Evolutionary conservation across 1,284 basidiomycete genomes (phyloP), one percentile per base, ranked within the genome.

Genomic region (Pascua sp.): DNA sequence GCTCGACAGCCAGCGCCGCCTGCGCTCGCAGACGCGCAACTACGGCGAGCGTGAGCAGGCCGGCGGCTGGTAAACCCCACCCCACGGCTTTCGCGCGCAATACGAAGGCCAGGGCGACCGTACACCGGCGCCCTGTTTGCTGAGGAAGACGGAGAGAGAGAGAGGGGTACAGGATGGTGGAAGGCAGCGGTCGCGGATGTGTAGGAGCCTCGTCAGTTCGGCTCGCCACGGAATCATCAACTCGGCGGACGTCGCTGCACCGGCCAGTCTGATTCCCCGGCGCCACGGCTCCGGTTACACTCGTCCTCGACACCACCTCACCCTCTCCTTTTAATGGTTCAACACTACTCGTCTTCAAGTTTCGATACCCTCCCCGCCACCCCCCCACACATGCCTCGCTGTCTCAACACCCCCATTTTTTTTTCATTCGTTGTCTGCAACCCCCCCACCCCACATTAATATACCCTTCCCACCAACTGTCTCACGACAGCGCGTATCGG

Each of bases 21-120:
- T 76, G n/a, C 64, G 73, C 51, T 72, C 70, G 58, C 67, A 69
- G 65, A 76, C 73, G 40, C 69, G 72, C 55, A 69, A 67, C 62
- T 54, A 37, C 47, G 61, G 62, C 38, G 51, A 56, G 9, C 58
- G 68, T 42, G 68, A 73, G 53, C 60, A 64, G 53, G 61, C 57
- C 13, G 52, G 52, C 15, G 58, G 50, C 37, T 71, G 66, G 67
- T 67, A 64, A 64, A 46, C 41, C 40, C 15, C 8, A 41, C 36
- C 17, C 18, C 47, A 8, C 1, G n/a, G 47, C 11, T 11, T 38
- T 40, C 11, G 15, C 11, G 42, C 17, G 9, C 11, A 15, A 39
- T 10, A 51, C 15, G 24, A 40, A 10, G 11, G 18, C 42, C 38
- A 32, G 24, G 49, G 42, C 24, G 3, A 32, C 24, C 24, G 7